Conservation (phyloP, 1,139 yeast species). For the Kodamaea fungicola region DNA sequence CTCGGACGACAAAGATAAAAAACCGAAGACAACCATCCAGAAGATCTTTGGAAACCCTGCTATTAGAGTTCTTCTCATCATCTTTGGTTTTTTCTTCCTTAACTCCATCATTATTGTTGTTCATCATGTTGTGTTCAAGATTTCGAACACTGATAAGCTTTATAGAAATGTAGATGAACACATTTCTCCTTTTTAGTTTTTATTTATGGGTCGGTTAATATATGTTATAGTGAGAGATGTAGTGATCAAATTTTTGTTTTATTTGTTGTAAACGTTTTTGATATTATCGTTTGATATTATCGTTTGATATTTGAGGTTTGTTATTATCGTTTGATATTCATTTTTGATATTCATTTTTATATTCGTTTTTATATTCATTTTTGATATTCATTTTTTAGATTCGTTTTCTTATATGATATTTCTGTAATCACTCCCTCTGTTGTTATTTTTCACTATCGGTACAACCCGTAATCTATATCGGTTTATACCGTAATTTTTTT, state of each 20-base stretch:
- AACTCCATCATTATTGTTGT: constrained; percentile 35
- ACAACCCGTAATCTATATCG: neutral
- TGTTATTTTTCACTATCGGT: neutral
- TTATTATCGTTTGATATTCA: too few relatives aligned
- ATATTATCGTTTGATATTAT: too few relatives aligned
- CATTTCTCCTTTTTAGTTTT: constrained; percentile 31
- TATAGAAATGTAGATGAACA: constrained; percentile 36
- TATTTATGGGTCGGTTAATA: constrained; percentile 1
- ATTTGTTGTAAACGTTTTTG: too few relatives aligned
- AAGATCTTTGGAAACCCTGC: constrained; percentile 13
- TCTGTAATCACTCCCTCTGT: neutral
- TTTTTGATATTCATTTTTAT: too few relatives aligned
- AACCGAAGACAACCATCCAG: constrained; percentile 7
- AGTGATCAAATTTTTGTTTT: too few relatives aligned
- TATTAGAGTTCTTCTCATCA: constrained; percentile 24
- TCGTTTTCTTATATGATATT: neutral
- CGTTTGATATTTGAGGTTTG: too few relatives aligned
- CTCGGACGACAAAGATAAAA: constrained; percentile 3
- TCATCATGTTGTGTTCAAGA: constrained; percentile 33
- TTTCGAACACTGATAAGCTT: constrained; percentile 27
- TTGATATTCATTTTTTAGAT: too few relatives aligned
- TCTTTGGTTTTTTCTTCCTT: constrained; percentile 28
- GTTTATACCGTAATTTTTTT: neutral
- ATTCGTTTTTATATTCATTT: too few relatives aligned
- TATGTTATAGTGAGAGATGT: too few relatives aligned